Base-by-base conservation (phyloP, 202 grass and related monocot genomes). In the Eragrostis tef region DNA sequence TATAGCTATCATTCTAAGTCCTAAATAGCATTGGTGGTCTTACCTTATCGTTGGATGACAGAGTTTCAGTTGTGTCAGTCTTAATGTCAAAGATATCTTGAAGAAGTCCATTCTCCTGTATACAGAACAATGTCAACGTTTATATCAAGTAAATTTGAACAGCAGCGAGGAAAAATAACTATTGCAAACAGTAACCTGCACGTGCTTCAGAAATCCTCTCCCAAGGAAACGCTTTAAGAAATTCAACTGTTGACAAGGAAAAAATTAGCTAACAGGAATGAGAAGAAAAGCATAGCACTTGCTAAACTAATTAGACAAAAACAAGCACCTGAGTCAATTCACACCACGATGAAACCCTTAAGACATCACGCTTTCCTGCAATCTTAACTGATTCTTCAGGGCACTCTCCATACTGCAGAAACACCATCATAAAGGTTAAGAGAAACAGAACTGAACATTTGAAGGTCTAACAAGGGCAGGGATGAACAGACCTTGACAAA, bases 161-260 rank as follows among this genome's bases (percentile, higher is more conserved):
- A 6, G 46, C 4, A 12, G 34, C 0, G 34, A 5, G 34, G 5
- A 27, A 46, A 73, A 81, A 61, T 54, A 21, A 51, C 16, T 8
- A 79, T 56, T 59, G 21, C 50, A 45, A 6, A 80, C 47, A 56
- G 22, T 73, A 46, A 95, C 96, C 88, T 99, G 81, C 27, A 79
- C 96, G 77, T 99, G 96, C 89, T 95, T 99, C 77, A 99, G 90
- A 67, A 99, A 95, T 53, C 92, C 96, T 93, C 70, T 93, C 29
- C 92, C 90, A 64, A 99, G 85, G 67, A 91, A 91, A 13, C 78
- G 87, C 79, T 87, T 95, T 6, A 99, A 90, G 81, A 95, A 99
- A 82, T 99, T 99, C 61, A 99, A 88, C 96, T 99, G 81, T 70
- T 73, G 73, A 39, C 53, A 87, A 85, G 42, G 22, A 49, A 57